phyloP scores from a whole-genome alignment of 345 rosid genomes.

The Kernera saxatilis region DNA sequence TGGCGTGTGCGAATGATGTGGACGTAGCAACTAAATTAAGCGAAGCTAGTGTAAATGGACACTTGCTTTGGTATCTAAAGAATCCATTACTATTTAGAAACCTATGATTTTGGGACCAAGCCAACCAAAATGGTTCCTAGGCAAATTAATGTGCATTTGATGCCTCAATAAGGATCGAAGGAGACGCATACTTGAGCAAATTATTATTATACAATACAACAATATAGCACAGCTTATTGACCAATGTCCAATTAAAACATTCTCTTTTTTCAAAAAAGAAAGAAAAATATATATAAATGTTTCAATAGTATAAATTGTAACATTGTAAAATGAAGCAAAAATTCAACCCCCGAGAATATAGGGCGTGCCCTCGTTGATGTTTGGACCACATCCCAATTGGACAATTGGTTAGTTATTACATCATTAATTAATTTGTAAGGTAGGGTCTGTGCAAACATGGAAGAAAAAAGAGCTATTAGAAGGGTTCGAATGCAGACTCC shows the following conservation, averaged over 20 bases:
- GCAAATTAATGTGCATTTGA: neutral
- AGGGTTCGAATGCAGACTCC: neutral
- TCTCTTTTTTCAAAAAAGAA: too few species aligned
- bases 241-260: neutral
- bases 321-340: neutral
- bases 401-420: neutral
- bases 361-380: neutral
- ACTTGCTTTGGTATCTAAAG: slow-evolving; percentile 2
- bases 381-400: slow-evolving; percentile 19
- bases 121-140: slow-evolving; percentile 7
- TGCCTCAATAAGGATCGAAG: neutral
- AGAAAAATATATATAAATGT: neutral
- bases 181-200: neutral
- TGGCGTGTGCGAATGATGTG: slow-evolving; percentile 5
- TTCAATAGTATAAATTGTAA: neutral
- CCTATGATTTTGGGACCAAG: slow-evolving; percentile 15
- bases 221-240: neutral
- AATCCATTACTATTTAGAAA: slow-evolving; percentile 8
- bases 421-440: neutral
- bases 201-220: neutral
- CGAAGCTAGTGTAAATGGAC: slow-evolving; percentile 18
- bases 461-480: neutral
- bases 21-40: slow-evolving; percentile 12
- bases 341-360: slow-evolving; percentile 10
- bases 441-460: slow-evolving; percentile 10